Base-by-base conservation (phyloP, 2,329 filamentous ascomycete species). In the Colletotrichum higginsianum region DNA sequence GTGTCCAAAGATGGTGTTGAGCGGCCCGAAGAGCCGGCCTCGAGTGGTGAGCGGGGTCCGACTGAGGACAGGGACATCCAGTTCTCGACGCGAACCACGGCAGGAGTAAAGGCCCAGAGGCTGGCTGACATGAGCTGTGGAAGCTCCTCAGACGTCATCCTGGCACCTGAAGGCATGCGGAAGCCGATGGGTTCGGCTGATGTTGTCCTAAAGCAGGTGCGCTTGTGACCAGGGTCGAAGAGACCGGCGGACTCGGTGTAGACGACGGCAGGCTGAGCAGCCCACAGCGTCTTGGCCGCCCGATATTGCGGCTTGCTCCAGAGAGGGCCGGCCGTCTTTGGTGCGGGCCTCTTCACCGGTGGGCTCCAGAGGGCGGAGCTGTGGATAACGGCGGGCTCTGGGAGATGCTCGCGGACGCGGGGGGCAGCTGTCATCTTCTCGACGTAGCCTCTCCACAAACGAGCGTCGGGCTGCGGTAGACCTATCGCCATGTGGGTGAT, bases 331-430 rank as follows among this genome's bases (percentile, higher is more conserved):
- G 30, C 38, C 7, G 60, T 46, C 6, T 46, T 62, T 58, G 16
- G 18, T 4, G 18, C n/a, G 15, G 61, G 23, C 46, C 53, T 63
- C 23, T 55, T 63, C 21, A 49, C 26, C 12, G 61, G 26, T 2
- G 50, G 40, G 26, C 44, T 67, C 84, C 84, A 85, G 50, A 85
- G 74, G 6, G 78, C 69, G 18, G 75, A 77, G 74, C 82, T 85
- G 71, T 83, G 78, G 46, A 86, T 78, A 16, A 75, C 66, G 18
- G 75, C 70, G 15, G 78, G 75, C 56, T 80, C 78, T 12, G 78
- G 72, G 42, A 74, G 74, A 44, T 77, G 78, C 13, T 76, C 74
- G 58, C 79, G 78, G 15, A 78, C 68, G 64, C 81, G 82, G 3
- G 70, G 64, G 44, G 76, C 70, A 66, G 72, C 77, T 21, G 73